These are phyloP conservation scores for Aspergillus taichungensis DNA, from an alignment of 495 filamentous ascomycete species.

Conservation along the genomic window DNA sequence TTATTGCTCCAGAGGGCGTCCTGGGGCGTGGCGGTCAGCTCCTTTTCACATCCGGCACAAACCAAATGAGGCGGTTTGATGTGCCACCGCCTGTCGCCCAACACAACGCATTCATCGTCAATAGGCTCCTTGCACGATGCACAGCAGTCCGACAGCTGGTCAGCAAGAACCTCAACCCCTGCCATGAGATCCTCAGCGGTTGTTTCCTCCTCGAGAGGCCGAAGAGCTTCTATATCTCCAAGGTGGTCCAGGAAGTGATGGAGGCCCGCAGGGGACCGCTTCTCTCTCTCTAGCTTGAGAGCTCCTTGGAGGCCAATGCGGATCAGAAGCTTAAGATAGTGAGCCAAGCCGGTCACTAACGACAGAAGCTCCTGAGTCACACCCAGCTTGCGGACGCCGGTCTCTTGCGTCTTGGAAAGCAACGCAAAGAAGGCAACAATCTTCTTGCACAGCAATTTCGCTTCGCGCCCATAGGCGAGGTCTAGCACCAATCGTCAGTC, in stretches of 20 bases:
- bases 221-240: constrained; percentile 59
- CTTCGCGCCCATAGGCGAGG: constrained; percentile 84
- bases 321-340: constrained; percentile 97
- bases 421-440: constrained; percentile 97
- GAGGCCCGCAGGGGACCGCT: constrained; percentile 61
- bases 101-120: constrained; percentile 80
- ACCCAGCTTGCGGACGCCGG: constrained; percentile 74
- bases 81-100: constrained; percentile 73
- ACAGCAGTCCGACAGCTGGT: constrained; percentile 76
- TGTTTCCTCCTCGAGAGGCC: constrained; percentile 50
- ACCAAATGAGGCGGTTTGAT: constrained; percentile 56
- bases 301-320: constrained; percentile 93
- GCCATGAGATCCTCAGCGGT: constrained; percentile 63
- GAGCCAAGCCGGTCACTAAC: constrained; percentile 90
- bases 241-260: constrained; percentile 75
- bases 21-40: constrained; percentile 53
- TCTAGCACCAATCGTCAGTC: constrained; percentile 39
- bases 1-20: constrained; percentile 59
- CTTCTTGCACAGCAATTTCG: constrained; percentile 98
- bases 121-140: constrained; percentile 72
- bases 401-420: constrained; percentile 87
- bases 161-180: constrained; percentile 64
- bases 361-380: constrained; percentile 95
- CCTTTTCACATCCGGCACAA: constrained; percentile 66
- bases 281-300: constrained; percentile 82